Conservation (phyloP, 345 rosid genomes). For the Citrus australasica region DNA sequence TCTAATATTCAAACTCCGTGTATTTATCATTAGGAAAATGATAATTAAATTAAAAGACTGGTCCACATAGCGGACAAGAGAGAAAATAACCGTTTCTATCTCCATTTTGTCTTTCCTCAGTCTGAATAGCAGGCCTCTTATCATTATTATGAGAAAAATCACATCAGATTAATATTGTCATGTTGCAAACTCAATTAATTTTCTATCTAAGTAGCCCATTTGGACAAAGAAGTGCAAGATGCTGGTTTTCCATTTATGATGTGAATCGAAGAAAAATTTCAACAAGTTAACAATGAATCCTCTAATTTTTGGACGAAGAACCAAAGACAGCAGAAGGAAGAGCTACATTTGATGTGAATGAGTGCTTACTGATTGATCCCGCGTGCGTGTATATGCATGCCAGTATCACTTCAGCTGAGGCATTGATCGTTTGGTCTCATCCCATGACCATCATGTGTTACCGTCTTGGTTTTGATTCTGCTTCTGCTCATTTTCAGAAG, state of each 20-base stretch:
- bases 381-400: background rate
- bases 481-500: conserved; percentile 38
- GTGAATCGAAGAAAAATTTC: background rate
- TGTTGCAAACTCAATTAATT: background rate
- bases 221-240: background rate
- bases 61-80: accelerated
- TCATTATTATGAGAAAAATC: too few species aligned
- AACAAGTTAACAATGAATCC: background rate
- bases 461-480: conserved; percentile 28
- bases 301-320: background rate
- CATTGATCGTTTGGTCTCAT: background rate
- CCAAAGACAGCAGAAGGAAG: background rate
- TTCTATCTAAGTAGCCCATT: background rate
- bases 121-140: too few species aligned
- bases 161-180: too few species aligned
- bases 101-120: too few species aligned
- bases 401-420: background rate
- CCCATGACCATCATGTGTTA: background rate
- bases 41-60: too few species aligned
- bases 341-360: background rate
- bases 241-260: background rate
- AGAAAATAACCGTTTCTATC: accelerated
- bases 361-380: background rate
- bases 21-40: too few species aligned
- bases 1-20: background rate